Evolutionary conservation across 805 yeast species (phyloP).

Genomic region (Saccharomycopsis sp.): DNA sequence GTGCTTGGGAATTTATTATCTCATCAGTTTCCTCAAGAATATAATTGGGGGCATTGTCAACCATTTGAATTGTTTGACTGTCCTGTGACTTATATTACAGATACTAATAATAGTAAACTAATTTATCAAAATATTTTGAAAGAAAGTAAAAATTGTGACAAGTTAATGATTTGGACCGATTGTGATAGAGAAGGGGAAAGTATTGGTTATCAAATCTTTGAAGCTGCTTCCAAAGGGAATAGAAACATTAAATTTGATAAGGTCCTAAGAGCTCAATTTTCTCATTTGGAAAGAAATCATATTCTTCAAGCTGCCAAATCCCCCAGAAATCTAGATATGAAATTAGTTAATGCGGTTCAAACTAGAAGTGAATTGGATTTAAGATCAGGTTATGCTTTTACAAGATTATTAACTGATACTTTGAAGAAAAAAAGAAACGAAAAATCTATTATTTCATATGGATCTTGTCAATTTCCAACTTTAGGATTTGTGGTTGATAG

Average conservation of each 20-base stretch:
- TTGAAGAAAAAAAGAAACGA: constrained; percentile 3
- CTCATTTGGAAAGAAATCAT: constrained; percentile 75
- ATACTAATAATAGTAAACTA: constrained; percentile 31
- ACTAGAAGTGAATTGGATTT: constrained; percentile 83
- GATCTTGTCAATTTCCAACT: constrained; percentile 94
- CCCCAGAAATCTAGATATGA: constrained; percentile 54
- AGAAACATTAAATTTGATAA: constrained; percentile 33
- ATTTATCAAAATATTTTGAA: constrained; percentile 56
- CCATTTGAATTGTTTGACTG: constrained; percentile 66
- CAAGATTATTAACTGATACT: constrained; percentile 33
- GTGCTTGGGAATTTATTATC: constrained; percentile 57
- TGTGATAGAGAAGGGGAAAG: constrained; percentile 96
- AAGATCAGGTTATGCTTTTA: constrained; percentile 81
- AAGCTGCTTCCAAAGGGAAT: constrained; percentile 53
- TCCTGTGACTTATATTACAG: constrained; percentile 37
- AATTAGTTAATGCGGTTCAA: constrained; percentile 72
- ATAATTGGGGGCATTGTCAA: constrained; percentile 53
- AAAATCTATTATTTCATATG: constrained; percentile 55
- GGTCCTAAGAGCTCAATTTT: constrained; percentile 71
- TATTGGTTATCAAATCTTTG: constrained; percentile 74
- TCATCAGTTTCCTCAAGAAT: constrained; percentile 60
- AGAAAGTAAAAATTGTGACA: constrained; percentile 51
- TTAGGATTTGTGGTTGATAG: constrained; percentile 94
- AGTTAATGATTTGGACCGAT: constrained; percentile 94
- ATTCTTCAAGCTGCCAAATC: constrained; percentile 61